phyloP scores from a whole-genome alignment of 441 rosid species.

The Erodium moschatum region DNA sequence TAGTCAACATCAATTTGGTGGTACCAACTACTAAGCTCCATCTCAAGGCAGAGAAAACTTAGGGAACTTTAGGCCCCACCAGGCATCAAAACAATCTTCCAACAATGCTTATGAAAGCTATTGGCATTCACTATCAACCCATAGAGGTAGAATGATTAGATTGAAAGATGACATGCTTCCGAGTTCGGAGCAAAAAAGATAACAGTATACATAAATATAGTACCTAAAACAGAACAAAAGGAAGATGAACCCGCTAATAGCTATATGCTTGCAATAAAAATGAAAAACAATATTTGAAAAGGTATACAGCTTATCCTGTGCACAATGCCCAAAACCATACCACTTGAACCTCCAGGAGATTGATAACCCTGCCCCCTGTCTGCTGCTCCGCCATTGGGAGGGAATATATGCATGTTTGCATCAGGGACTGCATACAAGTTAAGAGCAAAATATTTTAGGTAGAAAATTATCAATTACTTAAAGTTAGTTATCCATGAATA shows the following conservation, averaged over 20 bases:
- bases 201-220: not conserved
- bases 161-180: not conserved
- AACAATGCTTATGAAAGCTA: not conserved
- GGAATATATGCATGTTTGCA: conserved; percentile 64
- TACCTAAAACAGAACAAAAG: not conserved
- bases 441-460: conserved; percentile 17
- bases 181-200: not conserved
- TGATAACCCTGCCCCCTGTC: conserved; percentile 60
- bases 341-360: conserved; percentile 51
- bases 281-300: no score
- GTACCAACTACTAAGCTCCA: not conserved
- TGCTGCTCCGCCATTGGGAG: conserved; percentile 52
- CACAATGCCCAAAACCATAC: conserved; percentile 29
- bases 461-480: not conserved
- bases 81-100: not conserved
- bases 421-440: conserved; percentile 45
- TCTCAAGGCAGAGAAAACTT: not conserved
- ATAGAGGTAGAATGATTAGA: not conserved
- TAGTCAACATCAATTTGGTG: not conserved
- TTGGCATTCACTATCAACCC: not conserved
- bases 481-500: not conserved
- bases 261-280: not conserved
- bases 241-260: not conserved
- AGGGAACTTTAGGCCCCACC: not conserved
- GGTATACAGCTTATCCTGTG: not conserved